Evolutionary conservation across 2,329 filamentous ascomycete genomes (phyloP).

Genomic region (Ophiostoma novo-ulmi): DNA sequence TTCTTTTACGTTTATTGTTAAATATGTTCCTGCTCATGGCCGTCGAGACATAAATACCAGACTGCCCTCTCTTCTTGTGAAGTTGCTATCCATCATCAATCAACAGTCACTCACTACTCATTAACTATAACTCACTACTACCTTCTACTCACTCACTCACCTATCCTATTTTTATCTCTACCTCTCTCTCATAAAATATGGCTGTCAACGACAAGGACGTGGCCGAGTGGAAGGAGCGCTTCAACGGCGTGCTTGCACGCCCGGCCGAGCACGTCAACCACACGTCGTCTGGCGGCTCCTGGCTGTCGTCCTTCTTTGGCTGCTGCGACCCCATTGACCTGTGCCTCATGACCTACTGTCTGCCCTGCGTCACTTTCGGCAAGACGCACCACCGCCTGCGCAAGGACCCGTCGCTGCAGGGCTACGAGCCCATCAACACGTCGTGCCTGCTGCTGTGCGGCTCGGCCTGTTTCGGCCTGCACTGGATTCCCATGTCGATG

Average conservation of each 20-base stretch:
- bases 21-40: not conserved
- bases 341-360: conserved; percentile 43
- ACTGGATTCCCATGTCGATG: conserved; percentile 42
- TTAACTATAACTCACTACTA: not conserved
- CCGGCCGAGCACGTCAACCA: conserved; percentile 42
- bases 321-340: conserved; percentile 43
- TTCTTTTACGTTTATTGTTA: not conserved
- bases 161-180: not conserved
- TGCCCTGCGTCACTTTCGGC: conserved; percentile 47
- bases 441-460: conserved; percentile 45
- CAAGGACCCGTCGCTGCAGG: conserved; percentile 39
- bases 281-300: conserved; percentile 38
- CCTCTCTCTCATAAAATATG: not conserved
- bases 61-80: not conserved
- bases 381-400: conserved; percentile 45
- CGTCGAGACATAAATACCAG: not conserved
- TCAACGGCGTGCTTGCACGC: conserved; percentile 42
- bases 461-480: conserved; percentile 38
- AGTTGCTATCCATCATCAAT: not conserved
- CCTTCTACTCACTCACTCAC: not conserved
- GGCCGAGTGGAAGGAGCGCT: conserved; percentile 41
- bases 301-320: conserved; percentile 40
- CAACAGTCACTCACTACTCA: not conserved
- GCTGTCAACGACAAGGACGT: conserved; percentile 41
- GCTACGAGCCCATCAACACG: conserved; percentile 45